Evolutionary conservation across 2,329 filamentous ascomycete species (phyloP).

Genomic region (Mollisia scopiformis): DNA sequence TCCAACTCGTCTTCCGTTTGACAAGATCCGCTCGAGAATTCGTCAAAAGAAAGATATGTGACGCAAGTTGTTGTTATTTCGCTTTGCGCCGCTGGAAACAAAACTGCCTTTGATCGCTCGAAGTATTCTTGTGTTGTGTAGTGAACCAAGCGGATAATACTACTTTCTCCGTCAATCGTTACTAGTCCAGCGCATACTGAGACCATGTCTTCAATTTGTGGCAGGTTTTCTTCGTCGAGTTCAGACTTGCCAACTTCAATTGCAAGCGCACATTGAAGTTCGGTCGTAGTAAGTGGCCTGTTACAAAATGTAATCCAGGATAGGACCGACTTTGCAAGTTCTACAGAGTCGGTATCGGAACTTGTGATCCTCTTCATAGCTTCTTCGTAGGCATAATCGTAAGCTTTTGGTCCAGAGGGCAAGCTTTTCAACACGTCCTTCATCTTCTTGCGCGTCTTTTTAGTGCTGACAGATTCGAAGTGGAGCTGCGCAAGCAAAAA

Average conservation of each 20-base stretch:
- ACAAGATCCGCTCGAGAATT: conserved; percentile 29
- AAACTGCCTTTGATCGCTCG: conserved; percentile 9
- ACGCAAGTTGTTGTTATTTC: conserved; percentile 30
- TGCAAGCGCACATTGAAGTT: conserved; percentile 48
- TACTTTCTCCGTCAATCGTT: conserved; percentile 6
- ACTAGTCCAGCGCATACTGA: conserved; percentile 32
- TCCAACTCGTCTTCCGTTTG: conserved; percentile 23
- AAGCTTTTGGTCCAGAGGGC: conserved; percentile 34
- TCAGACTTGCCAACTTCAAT: conserved; percentile 31
- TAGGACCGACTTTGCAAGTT: conserved; percentile 4
- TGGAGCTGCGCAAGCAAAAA: conserved; percentile 34
- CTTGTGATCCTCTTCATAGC: conserved; percentile 46
- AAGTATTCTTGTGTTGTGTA: conserved; percentile 38
- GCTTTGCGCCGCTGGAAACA: conserved; percentile 23
- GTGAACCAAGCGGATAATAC: conserved; percentile 28
- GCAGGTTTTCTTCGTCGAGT: conserved; percentile 17
- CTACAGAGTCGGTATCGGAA: conserved; percentile 32
- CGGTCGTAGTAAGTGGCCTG: conserved; percentile 36
- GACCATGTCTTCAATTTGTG: conserved; percentile 21
- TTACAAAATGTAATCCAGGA: conserved; percentile 33
- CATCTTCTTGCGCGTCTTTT: conserved; percentile 39
- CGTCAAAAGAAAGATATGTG: conserved; percentile 35
- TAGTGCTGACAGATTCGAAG: conserved; percentile 36
- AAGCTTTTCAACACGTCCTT: conserved; percentile 36
- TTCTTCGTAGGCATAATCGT: conserved; percentile 43